phyloP scores from a whole-genome alignment of 768 basidiomycete species.

The Leucocoprinus leucothites region DNA sequence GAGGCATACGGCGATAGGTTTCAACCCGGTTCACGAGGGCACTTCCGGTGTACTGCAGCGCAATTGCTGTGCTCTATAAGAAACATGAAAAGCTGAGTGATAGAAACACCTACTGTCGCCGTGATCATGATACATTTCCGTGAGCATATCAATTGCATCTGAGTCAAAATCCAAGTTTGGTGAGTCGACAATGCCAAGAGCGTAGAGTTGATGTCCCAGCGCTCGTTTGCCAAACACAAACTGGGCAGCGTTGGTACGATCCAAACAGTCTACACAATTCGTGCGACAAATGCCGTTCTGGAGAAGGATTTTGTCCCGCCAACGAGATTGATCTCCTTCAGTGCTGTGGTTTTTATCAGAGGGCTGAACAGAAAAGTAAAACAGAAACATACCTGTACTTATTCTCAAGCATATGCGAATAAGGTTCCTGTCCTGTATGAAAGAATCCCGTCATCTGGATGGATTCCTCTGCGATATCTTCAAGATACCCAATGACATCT shows the following conservation, averaged over 20 bases:
- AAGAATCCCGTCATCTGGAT: slow-evolving; percentile 93
- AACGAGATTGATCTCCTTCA: slow-evolving; percentile 31
- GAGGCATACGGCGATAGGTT: slow-evolving; percentile 91
- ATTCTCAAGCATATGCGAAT: slow-evolving; percentile 60
- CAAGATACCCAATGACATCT: slow-evolving; percentile 92
- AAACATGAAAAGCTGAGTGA: not conserved
- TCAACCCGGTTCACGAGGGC: slow-evolving; percentile 95
- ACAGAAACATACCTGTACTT: slow-evolving; percentile 34
- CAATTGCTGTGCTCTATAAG: slow-evolving; percentile 59
- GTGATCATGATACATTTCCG: slow-evolving; percentile 98
- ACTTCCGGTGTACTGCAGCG: slow-evolving; percentile 95
- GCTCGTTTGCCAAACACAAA: slow-evolving; percentile 96
- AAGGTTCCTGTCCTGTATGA: slow-evolving; percentile 88
- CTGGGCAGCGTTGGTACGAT: slow-evolving; percentile 94
- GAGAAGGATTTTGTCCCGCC: slow-evolving; percentile 68
- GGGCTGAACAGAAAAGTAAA: not conserved
- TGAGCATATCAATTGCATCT: slow-evolving; percentile 94
- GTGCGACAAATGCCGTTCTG: slow-evolving; percentile 92
- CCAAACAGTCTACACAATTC: slow-evolving; percentile 97
- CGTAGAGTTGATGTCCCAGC: slow-evolving; percentile 92
- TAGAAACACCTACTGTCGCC: slow-evolving; percentile 71
- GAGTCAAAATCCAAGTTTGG: slow-evolving; percentile 90
- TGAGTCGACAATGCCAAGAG: slow-evolving; percentile 82
- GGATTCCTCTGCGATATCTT: slow-evolving; percentile 92
- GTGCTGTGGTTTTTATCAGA: slow-evolving; percentile 7